Evolutionary conservation across 106 monocot species (phyloP).

Genomic region (Allium fistulosum): DNA sequence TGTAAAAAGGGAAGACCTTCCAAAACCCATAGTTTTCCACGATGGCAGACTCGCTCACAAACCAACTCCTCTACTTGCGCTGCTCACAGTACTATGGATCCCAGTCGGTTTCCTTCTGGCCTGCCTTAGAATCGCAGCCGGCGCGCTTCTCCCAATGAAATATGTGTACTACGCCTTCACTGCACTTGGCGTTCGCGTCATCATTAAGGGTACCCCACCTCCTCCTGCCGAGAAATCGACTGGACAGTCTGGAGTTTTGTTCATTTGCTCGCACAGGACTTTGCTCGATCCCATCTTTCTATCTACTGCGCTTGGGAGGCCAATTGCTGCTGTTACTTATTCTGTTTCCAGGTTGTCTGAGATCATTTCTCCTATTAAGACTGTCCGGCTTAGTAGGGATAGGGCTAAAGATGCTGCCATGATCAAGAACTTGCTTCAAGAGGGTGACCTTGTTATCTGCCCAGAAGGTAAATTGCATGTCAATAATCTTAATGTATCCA

Average conservation of each 20-base stretch:
- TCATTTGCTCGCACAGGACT: constrained; percentile 38
- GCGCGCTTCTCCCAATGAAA: constrained; percentile 27
- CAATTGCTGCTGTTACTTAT: constrained; percentile 33
- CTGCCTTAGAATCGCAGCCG: constrained; percentile 16
- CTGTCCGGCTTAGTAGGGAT: constrained; percentile 27
- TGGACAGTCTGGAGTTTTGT: constrained; percentile 13
- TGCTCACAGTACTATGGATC: constrained; percentile 38
- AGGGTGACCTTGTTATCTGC: constrained; percentile 70
- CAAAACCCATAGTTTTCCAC: constrained; percentile 68
- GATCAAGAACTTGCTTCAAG: constrained; percentile 1
- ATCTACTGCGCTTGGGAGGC: constrained; percentile 10
- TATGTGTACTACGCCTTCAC: neutral
- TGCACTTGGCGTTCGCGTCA: constrained; percentile 21
- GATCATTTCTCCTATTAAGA: constrained; percentile 45
- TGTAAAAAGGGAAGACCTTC: constrained; percentile 19
- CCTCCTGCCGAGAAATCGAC: neutral
- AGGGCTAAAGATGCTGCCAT: constrained; percentile 14
- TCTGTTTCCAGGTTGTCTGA: constrained; percentile 8
- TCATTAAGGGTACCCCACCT: constrained; percentile 9
- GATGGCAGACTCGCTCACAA: constrained; percentile 44
- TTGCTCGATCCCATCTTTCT: constrained; percentile 45
- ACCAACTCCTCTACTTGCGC: constrained; percentile 24
- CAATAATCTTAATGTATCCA: too few relatives aligned
- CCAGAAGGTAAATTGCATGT: constrained; percentile 47
- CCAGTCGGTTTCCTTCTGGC: constrained; percentile 41